Evolutionary conservation across 768 basidiomycete genomes (phyloP).

Genomic region (Myochromella boudieri): DNA sequence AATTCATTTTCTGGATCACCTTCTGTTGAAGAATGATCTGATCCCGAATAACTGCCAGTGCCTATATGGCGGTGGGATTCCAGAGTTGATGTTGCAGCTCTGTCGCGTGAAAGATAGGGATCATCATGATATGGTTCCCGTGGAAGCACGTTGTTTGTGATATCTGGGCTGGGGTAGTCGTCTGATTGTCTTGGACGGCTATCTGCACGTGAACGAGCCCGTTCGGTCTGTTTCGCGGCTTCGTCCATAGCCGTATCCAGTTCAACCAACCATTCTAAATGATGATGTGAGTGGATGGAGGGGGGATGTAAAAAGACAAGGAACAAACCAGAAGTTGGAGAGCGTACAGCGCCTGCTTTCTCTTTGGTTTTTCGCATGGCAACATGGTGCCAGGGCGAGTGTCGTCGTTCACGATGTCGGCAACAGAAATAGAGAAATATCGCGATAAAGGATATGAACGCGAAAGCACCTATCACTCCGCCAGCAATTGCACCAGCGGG

Average conservation of each 20-base stretch:
- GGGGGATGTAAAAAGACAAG: no score
- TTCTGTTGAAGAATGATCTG: not conserved
- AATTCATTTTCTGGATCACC: not conserved
- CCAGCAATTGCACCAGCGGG: slow-evolving; percentile 8
- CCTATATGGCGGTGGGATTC: not conserved
- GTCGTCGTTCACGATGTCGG: slow-evolving; percentile 5
- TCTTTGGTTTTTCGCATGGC: not conserved
- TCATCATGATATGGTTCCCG: no score
- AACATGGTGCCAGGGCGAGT: not conserved
- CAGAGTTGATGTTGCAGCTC: not conserved
- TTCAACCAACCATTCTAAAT: slow-evolving; percentile 7
- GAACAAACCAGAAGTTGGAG: no score
- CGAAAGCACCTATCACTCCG: slow-evolving; percentile 5
- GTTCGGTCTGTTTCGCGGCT: slow-evolving; percentile 7
- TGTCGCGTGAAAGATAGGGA: no score
- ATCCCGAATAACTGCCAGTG: not conserved
- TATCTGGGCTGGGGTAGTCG: not conserved
- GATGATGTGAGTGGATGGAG: no score
- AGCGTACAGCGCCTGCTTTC: no score
- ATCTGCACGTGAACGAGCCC: slow-evolving; percentile 2
- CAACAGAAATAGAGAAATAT: not conserved
- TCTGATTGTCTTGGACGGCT: not conserved
- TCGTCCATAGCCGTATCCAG: slow-evolving; percentile 6
- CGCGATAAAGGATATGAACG: not conserved
- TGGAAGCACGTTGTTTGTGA: no score